Percentiles rank a stretch among this genome's conserved stretches.
Evolutionary conservation across 805 yeast genomes (phyloP).

Genomic region (Candida manassasensis): DNA sequence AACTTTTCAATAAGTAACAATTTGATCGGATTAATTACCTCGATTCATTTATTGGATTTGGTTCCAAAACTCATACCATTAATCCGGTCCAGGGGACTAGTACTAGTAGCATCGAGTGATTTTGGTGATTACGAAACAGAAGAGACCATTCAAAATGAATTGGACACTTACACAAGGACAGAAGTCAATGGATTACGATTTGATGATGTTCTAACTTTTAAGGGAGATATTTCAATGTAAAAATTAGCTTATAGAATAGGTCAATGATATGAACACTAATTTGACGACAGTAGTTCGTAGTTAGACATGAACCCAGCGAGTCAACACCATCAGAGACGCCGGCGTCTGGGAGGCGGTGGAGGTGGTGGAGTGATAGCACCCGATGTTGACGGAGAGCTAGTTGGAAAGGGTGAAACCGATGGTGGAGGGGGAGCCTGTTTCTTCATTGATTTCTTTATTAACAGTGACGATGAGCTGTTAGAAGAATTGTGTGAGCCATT

Average conservation of each 20-base stretch:
- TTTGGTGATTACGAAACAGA: slow-evolving; percentile 21
- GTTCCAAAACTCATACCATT: slow-evolving; percentile 74
- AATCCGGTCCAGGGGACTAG: slow-evolving; percentile 74
- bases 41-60: slow-evolving; percentile 61
- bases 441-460: slow-evolving; percentile 24
- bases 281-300: neutral
- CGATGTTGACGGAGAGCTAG: neutral
- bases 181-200: slow-evolving; percentile 66
- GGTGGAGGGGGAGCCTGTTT: slow-evolving; percentile 42
- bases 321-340: slow-evolving; percentile 10
- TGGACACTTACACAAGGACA: slow-evolving; percentile 34
- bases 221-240: slow-evolving; percentile 43
- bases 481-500: slow-evolving; percentile 15
- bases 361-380: slow-evolving; percentile 17
- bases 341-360: slow-evolving; percentile 34
- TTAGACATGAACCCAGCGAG: neutral
- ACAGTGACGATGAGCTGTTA: slow-evolving; percentile 14
- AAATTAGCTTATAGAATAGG: neutral
- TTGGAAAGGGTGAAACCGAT: slow-evolving; percentile 13
- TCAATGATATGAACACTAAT: too few relatives aligned
- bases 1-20: slow-evolving; percentile 78
- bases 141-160: slow-evolving; percentile 23
- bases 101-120: slow-evolving; percentile 67
- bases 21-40: slow-evolving; percentile 76
- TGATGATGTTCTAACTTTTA: slow-evolving; percentile 61